Base-by-base conservation (phyloP, 257 asterid species). In the Penstemon eatonii region DNA sequence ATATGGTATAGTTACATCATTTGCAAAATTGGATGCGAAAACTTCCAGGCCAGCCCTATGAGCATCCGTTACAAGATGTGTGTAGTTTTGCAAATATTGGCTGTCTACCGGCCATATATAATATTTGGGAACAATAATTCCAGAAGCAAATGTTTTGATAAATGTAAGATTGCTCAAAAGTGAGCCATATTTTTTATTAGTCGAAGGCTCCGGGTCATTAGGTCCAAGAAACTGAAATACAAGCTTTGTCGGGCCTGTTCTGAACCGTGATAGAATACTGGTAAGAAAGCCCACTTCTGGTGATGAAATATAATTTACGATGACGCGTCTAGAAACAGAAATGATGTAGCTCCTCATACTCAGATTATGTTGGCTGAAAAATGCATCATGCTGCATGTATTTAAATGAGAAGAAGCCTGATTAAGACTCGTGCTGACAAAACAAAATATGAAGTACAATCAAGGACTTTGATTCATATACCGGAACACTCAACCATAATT, bases 281-380 rank as follows among this genome's bases (percentile, higher is more conserved):
- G 52, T 81, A 57, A 88, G 80, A 81, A 93, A 93, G 67, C 81
- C 80, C 75, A 90, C 89, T 82, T 93, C 97, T 4, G 96, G 96
- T 3, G 99, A 93, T 56, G 99, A 93, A 75, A 89, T 62, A 69
- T 90, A 84, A 73, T 72, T 79, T 56, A 85, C 66, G 50, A 71
- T 41, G 70, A 83, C 75, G 0, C 80, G 72, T 82, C 82, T 86
- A 37, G 96, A 82, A 45, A 75, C 67, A 52, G 91, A 71, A 53
- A 87, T 64, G 66, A 93, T 60, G 76, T 54, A 85, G 83, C 69
- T 83, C 81, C 92, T 85, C 95, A 90, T 79, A 63, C 92, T 93
- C 81, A 71, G 84, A 73, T 93, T 93, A 61, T 78, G 95, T 69
- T 84, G 86, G 59, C 82, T 73, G 88, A 69, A 93, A 83, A 90